phyloP scores from a whole-genome alignment of 352 stramenopile species.

The Phytophthora meadii region DNA sequence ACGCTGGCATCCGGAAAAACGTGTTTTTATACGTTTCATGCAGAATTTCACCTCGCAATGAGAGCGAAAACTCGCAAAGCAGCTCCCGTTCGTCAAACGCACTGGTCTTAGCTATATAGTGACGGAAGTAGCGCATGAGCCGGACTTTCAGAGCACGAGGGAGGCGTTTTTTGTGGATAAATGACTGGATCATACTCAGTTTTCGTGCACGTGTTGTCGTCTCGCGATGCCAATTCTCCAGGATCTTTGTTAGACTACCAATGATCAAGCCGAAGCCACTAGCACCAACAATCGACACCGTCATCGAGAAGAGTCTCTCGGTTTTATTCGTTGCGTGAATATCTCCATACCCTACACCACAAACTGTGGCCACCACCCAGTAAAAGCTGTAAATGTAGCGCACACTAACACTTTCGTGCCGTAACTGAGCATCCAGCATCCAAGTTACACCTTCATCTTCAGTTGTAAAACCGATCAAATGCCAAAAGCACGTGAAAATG shows the following conservation, averaged over 20 bases:
- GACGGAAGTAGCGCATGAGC: constrained; percentile 76
- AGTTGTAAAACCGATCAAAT: constrained; percentile 56
- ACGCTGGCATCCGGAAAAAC: constrained; percentile 78
- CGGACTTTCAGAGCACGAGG: constrained; percentile 57
- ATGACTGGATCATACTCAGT: constrained; percentile 70
- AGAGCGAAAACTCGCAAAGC: constrained; percentile 79
- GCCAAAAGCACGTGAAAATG: constrained; percentile 83
- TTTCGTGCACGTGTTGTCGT: constrained; percentile 57
- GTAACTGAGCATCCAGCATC: constrained; percentile 44
- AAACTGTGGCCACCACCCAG: constrained; percentile 84
- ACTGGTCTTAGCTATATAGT: constrained; percentile 83
- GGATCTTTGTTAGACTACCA: constrained; percentile 84
- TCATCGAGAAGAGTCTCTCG: constrained; percentile 77
- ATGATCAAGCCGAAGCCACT: constrained; percentile 86
- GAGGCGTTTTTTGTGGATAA: constrained; percentile 68
- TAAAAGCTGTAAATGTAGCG: constrained; percentile 88
- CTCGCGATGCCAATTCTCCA: constrained; percentile 83
- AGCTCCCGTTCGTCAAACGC: constrained; percentile 80
- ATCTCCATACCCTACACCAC: constrained; percentile 86
- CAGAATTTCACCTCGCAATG: constrained; percentile 74
- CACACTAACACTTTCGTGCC: constrained; percentile 30
- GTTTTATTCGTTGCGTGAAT: constrained; percentile 74
- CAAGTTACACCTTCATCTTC: constrained; percentile 48
- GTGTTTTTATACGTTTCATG: constrained; percentile 80
- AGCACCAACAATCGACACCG: constrained; percentile 75